Evolutionary conservation across 2,329 filamentous ascomycete genomes (phyloP).

Genomic region (Beauveria sp.): DNA sequence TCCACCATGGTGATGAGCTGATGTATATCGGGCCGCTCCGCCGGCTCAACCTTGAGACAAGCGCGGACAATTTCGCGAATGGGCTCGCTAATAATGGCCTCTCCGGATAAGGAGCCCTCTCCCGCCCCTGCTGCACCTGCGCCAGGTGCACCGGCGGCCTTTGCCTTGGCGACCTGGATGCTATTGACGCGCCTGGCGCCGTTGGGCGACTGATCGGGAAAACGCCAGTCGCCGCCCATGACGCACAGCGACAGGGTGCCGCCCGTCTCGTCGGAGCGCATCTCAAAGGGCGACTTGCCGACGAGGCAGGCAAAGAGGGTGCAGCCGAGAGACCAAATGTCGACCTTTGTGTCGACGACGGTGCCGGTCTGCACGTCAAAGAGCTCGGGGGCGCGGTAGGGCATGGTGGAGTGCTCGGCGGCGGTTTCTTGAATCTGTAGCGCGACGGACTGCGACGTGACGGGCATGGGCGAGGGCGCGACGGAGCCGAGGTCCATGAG

Average conservation of each 20-base stretch:
- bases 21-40: slow-evolving; percentile 78
- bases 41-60: slow-evolving; percentile 80
- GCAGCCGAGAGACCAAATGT: slow-evolving; percentile 96
- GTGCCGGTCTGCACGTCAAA: slow-evolving; percentile 95
- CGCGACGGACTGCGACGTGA: slow-evolving; percentile 83
- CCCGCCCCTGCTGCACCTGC: slow-evolving; percentile 19
- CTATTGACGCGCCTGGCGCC: slow-evolving; percentile 41
- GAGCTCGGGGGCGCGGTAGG: slow-evolving; percentile 92
- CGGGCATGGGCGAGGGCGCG: slow-evolving; percentile 75
- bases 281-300: slow-evolving; percentile 94
- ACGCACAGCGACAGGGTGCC: slow-evolving; percentile 90
- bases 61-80: slow-evolving; percentile 82
- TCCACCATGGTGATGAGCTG: slow-evolving; percentile 77
- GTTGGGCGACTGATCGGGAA: slow-evolving; percentile 74
- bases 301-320: slow-evolving; percentile 96
- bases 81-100: slow-evolving; percentile 62
- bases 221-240: slow-evolving; percentile 89
- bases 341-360: slow-evolving; percentile 89
- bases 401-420: slow-evolving; percentile 96
- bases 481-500: slow-evolving; percentile 96
- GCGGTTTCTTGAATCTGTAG: slow-evolving; percentile 90
- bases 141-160: slow-evolving; percentile 22
- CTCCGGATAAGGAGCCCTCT: slow-evolving; percentile 17
- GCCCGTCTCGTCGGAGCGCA: slow-evolving; percentile 90
- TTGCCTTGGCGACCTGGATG: slow-evolving; percentile 21